A percentile compares a stretch with the other conserved stretches of the same genome.
These are phyloP conservation scores for Chaetomiaceae sp. DNA, from an alignment of 2,329 filamentous ascomycete species.

Conservation along the genomic window DNA sequence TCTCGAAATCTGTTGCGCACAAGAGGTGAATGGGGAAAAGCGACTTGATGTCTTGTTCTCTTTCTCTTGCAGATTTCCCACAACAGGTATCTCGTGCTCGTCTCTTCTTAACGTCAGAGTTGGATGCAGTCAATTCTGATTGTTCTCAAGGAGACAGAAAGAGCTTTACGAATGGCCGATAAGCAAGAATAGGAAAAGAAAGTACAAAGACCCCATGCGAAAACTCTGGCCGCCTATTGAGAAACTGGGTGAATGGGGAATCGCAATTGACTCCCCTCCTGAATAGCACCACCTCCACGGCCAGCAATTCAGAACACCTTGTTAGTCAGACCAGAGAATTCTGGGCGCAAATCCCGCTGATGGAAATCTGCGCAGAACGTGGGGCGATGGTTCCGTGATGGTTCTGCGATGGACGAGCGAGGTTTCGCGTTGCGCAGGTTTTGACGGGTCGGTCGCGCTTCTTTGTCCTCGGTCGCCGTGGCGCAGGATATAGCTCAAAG, in stretches of 20 bases:
- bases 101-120: constrained; percentile 35
- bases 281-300: constrained; percentile 28
- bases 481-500: neutral
- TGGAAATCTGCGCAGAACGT: neutral
- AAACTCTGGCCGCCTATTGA: constrained; percentile 13
- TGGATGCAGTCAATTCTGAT: constrained; percentile 51
- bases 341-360: constrained; percentile 1
- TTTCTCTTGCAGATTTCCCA: constrained; percentile 22
- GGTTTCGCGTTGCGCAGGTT: neutral
- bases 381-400: neutral
- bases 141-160: constrained; percentile 39
- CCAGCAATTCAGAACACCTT: constrained; percentile 25
- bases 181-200: constrained; percentile 29
- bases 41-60: constrained; percentile 20
- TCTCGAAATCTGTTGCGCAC: constrained; percentile 22
- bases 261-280: constrained; percentile 24
- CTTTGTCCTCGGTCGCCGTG: constrained; percentile 6
- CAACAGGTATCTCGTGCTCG: constrained; percentile 27
- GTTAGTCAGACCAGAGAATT: constrained; percentile 15
- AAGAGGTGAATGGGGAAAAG: constrained; percentile 20
- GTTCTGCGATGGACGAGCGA: constrained; percentile 5
- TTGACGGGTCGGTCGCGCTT: neutral
- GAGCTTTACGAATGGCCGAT: constrained; percentile 29
- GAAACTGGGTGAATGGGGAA: constrained; percentile 26
- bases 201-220: constrained; percentile 31